Conservation (phyloP, 2,329 filamentous ascomycete genomes). For the Dothidotthia symphoricarpi region DNA sequence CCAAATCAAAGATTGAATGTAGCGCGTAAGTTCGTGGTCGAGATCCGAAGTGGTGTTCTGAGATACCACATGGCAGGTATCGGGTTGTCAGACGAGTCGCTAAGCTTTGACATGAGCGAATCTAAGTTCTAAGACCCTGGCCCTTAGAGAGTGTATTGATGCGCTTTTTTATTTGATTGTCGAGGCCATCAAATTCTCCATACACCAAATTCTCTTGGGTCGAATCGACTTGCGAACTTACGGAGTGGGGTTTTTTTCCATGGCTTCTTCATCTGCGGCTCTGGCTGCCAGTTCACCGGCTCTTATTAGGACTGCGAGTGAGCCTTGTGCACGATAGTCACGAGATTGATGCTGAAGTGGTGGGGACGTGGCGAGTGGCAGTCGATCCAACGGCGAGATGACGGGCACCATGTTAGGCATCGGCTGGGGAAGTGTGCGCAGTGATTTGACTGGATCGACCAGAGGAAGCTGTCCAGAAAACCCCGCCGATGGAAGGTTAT, state of each 20-base stretch:
- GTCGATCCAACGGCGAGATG: constrained; percentile 33
- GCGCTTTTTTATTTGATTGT: no score
- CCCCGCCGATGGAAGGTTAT: constrained; percentile 11
- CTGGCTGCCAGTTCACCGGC: constrained; percentile 40
- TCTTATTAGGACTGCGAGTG: constrained; percentile 39
- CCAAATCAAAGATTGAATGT: no score
- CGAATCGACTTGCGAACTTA: no score
- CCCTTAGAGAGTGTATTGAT: no score
- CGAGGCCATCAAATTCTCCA: no score
- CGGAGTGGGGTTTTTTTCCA: constrained; percentile 9
- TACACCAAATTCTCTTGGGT: no score
- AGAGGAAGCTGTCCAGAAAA: constrained; percentile 19
- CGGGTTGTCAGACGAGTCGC: no score
- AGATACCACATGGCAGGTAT: no score
- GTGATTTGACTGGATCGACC: constrained; percentile 34
- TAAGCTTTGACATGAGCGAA: no score
- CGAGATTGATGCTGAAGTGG: constrained; percentile 19
- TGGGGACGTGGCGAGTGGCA: constrained; percentile 12
- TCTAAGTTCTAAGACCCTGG: no score
- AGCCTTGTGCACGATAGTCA: constrained; percentile 35
- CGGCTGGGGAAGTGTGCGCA: constrained; percentile 41
- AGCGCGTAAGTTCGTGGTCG: no score
- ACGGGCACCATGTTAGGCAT: constrained; percentile 31
- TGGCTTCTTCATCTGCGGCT: constrained; percentile 32
- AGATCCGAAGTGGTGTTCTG: no score